phyloP scores from a whole-genome alignment of 2,329 filamentous ascomycete species.

The Paracoccidioides brasiliensis region DNA sequence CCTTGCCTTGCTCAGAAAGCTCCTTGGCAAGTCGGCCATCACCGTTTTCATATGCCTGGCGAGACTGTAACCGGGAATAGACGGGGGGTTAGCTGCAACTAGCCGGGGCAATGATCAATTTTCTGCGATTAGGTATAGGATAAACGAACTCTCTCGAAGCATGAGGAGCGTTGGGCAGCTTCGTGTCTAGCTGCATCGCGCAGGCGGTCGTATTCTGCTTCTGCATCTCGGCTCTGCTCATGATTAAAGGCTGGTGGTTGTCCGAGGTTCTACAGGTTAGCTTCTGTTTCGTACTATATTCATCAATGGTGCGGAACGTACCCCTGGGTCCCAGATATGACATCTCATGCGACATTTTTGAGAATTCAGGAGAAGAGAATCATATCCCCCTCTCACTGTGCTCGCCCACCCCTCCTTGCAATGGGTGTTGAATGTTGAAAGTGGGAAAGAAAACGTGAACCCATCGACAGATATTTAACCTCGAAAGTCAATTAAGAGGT shows the following conservation, averaged over 20 bases:
- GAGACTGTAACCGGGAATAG: constrained; percentile 35
- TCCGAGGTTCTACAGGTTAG: too few relatives aligned
- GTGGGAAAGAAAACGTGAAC: too few relatives aligned
- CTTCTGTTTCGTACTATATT: neutral
- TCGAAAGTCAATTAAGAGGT: too few relatives aligned
- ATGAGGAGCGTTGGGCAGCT: constrained; percentile 62
- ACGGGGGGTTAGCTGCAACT: neutral
- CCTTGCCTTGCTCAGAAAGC: constrained; percentile 72
- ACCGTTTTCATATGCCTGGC: constrained; percentile 68
- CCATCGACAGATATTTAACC: too few relatives aligned
- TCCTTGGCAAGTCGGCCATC: constrained; percentile 75
- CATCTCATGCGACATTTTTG: constrained; percentile 30
- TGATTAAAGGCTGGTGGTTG: constrained; percentile 58
- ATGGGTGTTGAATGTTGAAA: too few relatives aligned
- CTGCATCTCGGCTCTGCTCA: constrained; percentile 50
- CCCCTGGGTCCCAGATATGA: constrained; percentile 29
- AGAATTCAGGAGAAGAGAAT: neutral
- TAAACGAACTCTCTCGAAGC: constrained; percentile 53
- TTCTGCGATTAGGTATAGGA: neutral
- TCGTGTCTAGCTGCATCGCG: constrained; percentile 72
- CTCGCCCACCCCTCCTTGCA: neutral
- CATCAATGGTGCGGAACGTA: constrained; percentile 12
- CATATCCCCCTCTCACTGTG: neutral
- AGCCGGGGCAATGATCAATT: neutral
- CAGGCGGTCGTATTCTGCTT: constrained; percentile 84